Evolutionary conservation across 441 rosid species (phyloP).

Genomic region (Croton setiger): DNA sequence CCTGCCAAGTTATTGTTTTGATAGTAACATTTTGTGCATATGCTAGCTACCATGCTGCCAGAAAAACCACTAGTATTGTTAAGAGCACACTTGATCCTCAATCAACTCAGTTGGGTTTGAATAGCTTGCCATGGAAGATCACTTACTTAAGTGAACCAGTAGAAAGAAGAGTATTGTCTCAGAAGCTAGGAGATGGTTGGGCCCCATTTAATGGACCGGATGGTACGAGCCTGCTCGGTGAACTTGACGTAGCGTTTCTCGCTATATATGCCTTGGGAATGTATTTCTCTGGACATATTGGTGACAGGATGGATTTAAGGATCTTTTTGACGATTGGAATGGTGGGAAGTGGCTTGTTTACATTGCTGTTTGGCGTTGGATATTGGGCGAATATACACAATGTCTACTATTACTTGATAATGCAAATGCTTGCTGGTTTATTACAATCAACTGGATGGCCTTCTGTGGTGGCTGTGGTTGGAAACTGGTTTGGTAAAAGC

Average conservation of each 20-base stretch:
- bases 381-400: conserved; percentile 74
- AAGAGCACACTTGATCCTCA: conserved; percentile 86
- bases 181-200: conserved; percentile 66
- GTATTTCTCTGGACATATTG: conserved; percentile 89
- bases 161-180: conserved; percentile 25
- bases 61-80: conserved; percentile 91
- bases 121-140: conserved; percentile 33
- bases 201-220: conserved; percentile 67
- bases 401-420: conserved; percentile 55
- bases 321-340: conserved; percentile 72
- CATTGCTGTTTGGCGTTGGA: conserved; percentile 76
- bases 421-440: conserved; percentile 82
- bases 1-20: conserved; percentile 74
- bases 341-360: conserved; percentile 83
- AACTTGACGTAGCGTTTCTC: conserved; percentile 83
- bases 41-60: conserved; percentile 70
- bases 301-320: conserved; percentile 81
- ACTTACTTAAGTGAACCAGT: conserved; percentile 27
- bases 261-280: conserved; percentile 77
- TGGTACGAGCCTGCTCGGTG: conserved; percentile 77
- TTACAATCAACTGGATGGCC: conserved; percentile 99
- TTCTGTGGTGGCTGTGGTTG: conserved; percentile 91
- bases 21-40: conserved; percentile 79
- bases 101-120: conserved; percentile 46
- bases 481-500: conserved; percentile 87